Conservation (phyloP, 352 stramenopile genomes). For the Hyaloperonospora brassicae region DNA sequence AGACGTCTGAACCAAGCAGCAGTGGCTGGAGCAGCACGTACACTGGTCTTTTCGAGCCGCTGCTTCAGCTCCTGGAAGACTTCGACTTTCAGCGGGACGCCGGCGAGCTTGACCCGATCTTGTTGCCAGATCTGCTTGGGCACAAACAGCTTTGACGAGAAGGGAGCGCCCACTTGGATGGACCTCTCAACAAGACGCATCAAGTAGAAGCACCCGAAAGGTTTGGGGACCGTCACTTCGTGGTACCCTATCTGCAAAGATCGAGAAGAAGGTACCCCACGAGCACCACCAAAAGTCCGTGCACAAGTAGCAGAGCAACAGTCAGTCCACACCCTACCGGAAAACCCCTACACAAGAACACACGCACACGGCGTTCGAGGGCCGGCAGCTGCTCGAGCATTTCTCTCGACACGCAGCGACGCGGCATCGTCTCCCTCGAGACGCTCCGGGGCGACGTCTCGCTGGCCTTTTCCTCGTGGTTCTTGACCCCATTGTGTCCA, state of each 20-base stretch:
- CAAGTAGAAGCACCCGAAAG: conserved; percentile 67
- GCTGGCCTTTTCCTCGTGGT: conserved; percentile 22
- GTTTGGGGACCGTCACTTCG: conserved; percentile 40
- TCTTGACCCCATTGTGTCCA: conserved; percentile 5
- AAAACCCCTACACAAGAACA: background rate
- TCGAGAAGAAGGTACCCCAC: too few species aligned
- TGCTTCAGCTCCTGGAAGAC: conserved; percentile 63
- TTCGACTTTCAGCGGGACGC: conserved; percentile 52
- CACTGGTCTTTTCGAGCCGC: conserved; percentile 56
- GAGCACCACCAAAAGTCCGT: too few species aligned
- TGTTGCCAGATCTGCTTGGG: conserved; percentile 80
- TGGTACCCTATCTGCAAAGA: conserved; percentile 43
- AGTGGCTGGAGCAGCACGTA: conserved; percentile 14
- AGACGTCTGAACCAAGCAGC: background rate
- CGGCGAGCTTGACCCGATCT: conserved; percentile 52
- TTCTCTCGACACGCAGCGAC: conserved; percentile 56
- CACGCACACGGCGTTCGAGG: conserved; percentile 48
- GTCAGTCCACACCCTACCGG: too few species aligned
- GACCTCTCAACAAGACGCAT: conserved; percentile 78
- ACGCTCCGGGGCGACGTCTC: conserved; percentile 14
- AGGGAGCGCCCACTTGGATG: conserved; percentile 63
- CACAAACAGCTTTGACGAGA: conserved; percentile 65
- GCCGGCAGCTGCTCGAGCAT: conserved; percentile 63
- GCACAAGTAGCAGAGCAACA: too few species aligned
- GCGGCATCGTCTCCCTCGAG: conserved; percentile 15